phyloP scores from a whole-genome alignment of 2,329 filamentous ascomycete species.

The Arthrobotrys musiformis region DNA sequence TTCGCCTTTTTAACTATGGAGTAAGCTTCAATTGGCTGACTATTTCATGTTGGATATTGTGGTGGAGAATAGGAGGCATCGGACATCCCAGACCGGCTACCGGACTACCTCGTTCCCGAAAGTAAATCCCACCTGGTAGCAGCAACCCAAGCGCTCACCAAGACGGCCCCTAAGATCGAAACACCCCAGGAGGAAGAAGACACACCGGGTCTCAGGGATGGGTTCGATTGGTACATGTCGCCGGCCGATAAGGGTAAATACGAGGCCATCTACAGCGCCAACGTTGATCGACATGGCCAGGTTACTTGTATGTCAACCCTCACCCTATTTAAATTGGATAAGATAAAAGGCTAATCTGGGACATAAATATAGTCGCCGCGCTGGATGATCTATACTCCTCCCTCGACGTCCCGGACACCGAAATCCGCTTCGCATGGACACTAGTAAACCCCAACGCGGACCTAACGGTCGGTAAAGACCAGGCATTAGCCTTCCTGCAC shows the following conservation, averaged over 20 bases:
- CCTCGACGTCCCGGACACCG: conserved; percentile 72
- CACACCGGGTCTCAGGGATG: conserved; percentile 85
- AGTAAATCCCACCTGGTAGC: conserved; percentile 91
- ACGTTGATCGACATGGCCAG: conserved; percentile 86
- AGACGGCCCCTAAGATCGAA: conserved; percentile 84
- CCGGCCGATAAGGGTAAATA: conserved; percentile 91
- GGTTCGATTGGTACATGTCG: conserved; percentile 99
- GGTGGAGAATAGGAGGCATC: conserved; percentile 87
- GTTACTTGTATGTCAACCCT: conserved; percentile 72
- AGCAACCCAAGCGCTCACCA: conserved; percentile 80
- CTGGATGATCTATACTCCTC: conserved; percentile 84
- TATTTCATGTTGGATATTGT: not conserved
- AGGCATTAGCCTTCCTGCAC: conserved; percentile 91
- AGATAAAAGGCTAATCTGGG: not conserved
- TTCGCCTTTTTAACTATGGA: not conserved
- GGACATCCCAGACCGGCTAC: conserved; percentile 85
- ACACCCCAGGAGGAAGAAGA: conserved; percentile 78
- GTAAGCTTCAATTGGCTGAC: not conserved
- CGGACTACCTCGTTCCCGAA: conserved; percentile 97
- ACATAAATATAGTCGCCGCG: conserved; percentile 71
- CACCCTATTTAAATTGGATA: not conserved
- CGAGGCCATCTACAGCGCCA: conserved; percentile 95
- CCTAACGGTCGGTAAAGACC: conserved; percentile 90
- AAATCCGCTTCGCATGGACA: conserved; percentile 67
- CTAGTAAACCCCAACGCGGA: conserved; percentile 90